Conservation (phyloP, 164 flowering plant genomes). For the Akebia trifoliata region DNA sequence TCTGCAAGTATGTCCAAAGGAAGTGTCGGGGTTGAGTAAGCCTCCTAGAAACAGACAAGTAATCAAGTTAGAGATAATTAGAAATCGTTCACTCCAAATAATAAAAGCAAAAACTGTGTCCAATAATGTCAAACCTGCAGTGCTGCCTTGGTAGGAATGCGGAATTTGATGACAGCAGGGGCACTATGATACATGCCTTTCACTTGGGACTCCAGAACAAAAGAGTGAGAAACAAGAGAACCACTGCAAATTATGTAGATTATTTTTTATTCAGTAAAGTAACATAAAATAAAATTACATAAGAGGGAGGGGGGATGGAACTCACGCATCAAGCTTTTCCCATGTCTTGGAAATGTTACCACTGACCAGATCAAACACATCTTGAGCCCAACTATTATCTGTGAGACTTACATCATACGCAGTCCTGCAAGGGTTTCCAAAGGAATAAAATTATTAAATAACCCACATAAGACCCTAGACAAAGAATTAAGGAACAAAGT, state of each 20-base stretch:
- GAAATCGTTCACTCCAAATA: neutral
- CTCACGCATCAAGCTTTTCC: constrained; percentile 96
- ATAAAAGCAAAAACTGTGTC: neutral
- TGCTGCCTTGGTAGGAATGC: constrained; percentile 76
- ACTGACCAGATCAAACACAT: constrained; percentile 51
- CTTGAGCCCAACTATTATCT: constrained; percentile 77
- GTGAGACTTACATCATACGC: constrained; percentile 78
- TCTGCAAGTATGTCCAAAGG: constrained; percentile 89
- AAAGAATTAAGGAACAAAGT: no score
- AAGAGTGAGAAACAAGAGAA: constrained; percentile 61
- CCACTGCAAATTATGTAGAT: constrained; percentile 46
- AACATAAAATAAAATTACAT: neutral
- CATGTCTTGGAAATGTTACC: constrained; percentile 79
- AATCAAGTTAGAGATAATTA: constrained; percentile 6
- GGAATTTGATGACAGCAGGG: constrained; percentile 79
- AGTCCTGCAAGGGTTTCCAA: constrained; percentile 45
- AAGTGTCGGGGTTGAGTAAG: constrained; percentile 71
- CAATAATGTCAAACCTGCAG: constrained; percentile 48
- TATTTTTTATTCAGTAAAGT: neutral
- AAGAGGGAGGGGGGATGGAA: constrained; percentile 8
- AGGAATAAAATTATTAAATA: neutral
- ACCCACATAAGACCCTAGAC: no score
- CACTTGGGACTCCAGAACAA: constrained; percentile 66
- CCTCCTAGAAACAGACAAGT: constrained; percentile 41
- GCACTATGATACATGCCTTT: constrained; percentile 60